Percentiles rank a stretch among this genome's conserved stretches.
These are phyloP conservation scores for Fraxinus excelsior DNA, from an alignment of 257 asterid genomes.

Conservation along the genomic window DNA sequence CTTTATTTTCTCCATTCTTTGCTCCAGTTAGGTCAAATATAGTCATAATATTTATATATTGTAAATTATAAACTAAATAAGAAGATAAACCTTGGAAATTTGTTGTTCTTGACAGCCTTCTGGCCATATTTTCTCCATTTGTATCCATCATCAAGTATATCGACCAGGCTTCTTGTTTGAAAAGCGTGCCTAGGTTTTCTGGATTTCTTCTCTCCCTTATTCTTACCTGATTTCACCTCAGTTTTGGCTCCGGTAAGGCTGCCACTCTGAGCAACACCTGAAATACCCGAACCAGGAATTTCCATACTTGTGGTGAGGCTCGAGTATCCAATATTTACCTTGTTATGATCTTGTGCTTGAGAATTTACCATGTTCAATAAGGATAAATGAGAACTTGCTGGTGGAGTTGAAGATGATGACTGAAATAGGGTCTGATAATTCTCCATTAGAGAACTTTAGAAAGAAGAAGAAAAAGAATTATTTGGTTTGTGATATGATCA, in stretches of 20 bases:
- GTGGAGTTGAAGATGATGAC: neutral
- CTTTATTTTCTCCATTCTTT: too few species aligned
- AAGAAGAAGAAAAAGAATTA: neutral
- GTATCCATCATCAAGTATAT: slow-evolving; percentile 57
- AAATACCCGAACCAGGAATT: neutral
- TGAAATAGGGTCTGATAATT: neutral
- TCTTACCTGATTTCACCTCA: slow-evolving; percentile 11
- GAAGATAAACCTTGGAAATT: slow-evolving; percentile 43
- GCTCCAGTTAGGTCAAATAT: too few species aligned
- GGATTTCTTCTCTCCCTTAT: slow-evolving; percentile 35
- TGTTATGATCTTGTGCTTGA: slow-evolving; percentile 2
- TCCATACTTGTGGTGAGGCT: slow-evolving; percentile 5
- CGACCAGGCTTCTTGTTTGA: slow-evolving; percentile 58
- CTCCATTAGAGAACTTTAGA: neutral
- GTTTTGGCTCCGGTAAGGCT: neutral
- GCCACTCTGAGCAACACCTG: neutral
- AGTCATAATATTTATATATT: too few species aligned
- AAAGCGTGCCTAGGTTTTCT: slow-evolving; percentile 43
- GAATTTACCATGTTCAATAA: neutral
- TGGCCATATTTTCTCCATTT: slow-evolving; percentile 62
- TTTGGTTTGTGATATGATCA: too few species aligned
- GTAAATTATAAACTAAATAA: too few species aligned
- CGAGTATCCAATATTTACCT: slow-evolving; percentile 16
- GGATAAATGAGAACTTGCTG: neutral
- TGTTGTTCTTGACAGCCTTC: slow-evolving; percentile 53